phyloP scores from a whole-genome alignment of 306 rosid genomes.

The Lathyrus tuberosus region DNA sequence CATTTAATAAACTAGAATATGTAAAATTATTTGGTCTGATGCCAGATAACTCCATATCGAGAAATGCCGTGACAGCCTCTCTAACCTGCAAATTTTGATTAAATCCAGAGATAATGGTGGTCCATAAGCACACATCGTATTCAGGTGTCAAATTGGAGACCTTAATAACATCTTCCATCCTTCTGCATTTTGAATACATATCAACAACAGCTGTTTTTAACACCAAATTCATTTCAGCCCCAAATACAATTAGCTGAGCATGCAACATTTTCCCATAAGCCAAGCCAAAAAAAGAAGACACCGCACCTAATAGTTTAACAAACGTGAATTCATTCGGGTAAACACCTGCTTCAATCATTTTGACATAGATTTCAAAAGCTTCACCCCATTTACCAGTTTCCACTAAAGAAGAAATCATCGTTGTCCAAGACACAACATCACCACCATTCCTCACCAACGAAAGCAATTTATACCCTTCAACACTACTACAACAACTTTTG shows the following conservation, averaged over 20 bases:
- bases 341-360: slow-evolving; percentile 52
- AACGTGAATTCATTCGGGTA: slow-evolving; percentile 69
- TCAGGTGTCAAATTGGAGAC: slow-evolving; percentile 61
- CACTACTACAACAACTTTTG: slow-evolving; percentile 41
- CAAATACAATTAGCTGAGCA: slow-evolving; percentile 52
- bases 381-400: slow-evolving; percentile 56
- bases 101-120: slow-evolving; percentile 60
- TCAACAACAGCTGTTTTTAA: slow-evolving; percentile 69
- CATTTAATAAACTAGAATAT: slow-evolving; percentile 55
- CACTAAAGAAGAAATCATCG: slow-evolving; percentile 63
- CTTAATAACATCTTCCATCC: slow-evolving; percentile 56
- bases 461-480: slow-evolving; percentile 51
- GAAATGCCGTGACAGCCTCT: slow-evolving; percentile 55
- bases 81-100: slow-evolving; percentile 47
- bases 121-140: slow-evolving; percentile 67
- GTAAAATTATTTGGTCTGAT: slow-evolving; percentile 62
- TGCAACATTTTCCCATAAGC: slow-evolving; percentile 62
- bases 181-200: slow-evolving; percentile 59
- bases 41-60: slow-evolving; percentile 55
- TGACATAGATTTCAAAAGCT: slow-evolving; percentile 48
- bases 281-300: slow-evolving; percentile 45
- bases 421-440: slow-evolving; percentile 67
- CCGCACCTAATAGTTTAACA: slow-evolving; percentile 53
- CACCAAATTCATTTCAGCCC: slow-evolving; percentile 58
- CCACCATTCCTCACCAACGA: slow-evolving; percentile 47